Conservation (phyloP, 495 filamentous ascomycete species). For the Penicillium simplicissimum region DNA sequence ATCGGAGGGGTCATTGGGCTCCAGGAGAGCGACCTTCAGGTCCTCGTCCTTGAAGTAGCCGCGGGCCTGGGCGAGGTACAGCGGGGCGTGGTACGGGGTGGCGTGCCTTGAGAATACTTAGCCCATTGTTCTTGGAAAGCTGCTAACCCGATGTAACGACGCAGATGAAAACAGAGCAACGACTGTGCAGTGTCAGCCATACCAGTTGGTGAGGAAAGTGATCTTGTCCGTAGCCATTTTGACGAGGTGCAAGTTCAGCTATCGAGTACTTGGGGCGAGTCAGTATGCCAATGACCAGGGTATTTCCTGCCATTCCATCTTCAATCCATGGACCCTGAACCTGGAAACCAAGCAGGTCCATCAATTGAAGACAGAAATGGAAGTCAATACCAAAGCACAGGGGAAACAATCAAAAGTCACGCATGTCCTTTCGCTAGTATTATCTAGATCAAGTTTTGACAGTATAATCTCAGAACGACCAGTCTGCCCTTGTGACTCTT, state of each 20-base stretch:
- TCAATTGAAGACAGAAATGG: slow-evolving; percentile 18
- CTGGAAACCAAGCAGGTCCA: slow-evolving; percentile 20
- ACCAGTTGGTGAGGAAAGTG: slow-evolving; percentile 75
- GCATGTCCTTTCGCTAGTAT: slow-evolving; percentile 83
- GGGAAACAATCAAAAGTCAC: slow-evolving; percentile 56
- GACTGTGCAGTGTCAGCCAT: slow-evolving; percentile 22
- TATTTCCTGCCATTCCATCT: slow-evolving; percentile 7
- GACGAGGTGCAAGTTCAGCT: slow-evolving; percentile 27
- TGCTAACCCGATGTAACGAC: background rate
- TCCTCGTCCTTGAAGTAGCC: slow-evolving; percentile 70
- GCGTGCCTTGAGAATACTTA: slow-evolving; percentile 57
- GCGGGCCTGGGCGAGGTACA: slow-evolving; percentile 68
- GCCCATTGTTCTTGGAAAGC: slow-evolving; percentile 15
- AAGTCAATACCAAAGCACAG: slow-evolving; percentile 26
- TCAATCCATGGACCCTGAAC: slow-evolving; percentile 30
- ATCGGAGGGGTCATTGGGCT: slow-evolving; percentile 70
- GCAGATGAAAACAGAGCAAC: background rate
- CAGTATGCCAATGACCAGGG: slow-evolving; percentile 21
- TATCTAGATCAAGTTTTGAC: slow-evolving; percentile 81
- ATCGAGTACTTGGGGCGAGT: slow-evolving; percentile 18
- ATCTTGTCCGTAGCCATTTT: slow-evolving; percentile 75
- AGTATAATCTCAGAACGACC: slow-evolving; percentile 67
- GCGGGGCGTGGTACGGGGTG: slow-evolving; percentile 70
- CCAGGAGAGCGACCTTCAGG: slow-evolving; percentile 68
- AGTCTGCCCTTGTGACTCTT: slow-evolving; percentile 5